Percentiles rank a stretch among this genome's conserved stretches.
These are phyloP conservation scores for Actinomortierella ambigua DNA, from an alignment of 371 early-diverging fungal genomes.

Conservation along the genomic window DNA sequence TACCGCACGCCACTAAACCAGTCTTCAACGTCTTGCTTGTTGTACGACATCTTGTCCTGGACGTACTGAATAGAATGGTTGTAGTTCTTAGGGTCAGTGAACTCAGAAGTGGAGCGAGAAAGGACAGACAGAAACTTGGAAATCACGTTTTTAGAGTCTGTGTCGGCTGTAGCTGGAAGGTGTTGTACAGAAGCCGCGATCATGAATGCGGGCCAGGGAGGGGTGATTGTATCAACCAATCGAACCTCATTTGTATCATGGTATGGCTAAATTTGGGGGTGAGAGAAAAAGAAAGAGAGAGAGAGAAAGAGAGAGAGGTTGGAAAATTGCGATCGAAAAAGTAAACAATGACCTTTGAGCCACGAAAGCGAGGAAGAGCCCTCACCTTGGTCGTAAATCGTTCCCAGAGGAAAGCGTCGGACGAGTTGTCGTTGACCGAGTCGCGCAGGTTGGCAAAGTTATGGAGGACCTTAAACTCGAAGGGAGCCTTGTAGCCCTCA, in stretches of 20 bases:
- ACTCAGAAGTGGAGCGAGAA: conserved; percentile 49
- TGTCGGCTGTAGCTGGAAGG: conserved; percentile 32
- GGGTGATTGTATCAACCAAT: conserved; percentile 75
- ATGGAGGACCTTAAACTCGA: conserved; percentile 66
- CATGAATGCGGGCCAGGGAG: conserved; percentile 91
- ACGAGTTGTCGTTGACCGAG: conserved; percentile 63
- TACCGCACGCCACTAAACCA: conserved; percentile 78
- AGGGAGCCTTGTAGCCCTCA: conserved; percentile 41
- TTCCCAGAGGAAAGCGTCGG: conserved; percentile 90
- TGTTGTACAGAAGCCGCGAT: conserved; percentile 70
- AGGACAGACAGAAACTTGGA: conserved; percentile 52
- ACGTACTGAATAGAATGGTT: conserved; percentile 61
- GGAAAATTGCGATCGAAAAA: neutral
- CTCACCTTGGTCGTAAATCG: conserved; percentile 78
- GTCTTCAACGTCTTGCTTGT: conserved; percentile 64
- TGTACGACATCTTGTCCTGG: conserved; percentile 60
- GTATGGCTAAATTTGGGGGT: conserved; percentile 51
- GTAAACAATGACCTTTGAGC: conserved; percentile 4
- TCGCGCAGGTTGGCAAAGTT: conserved; percentile 77
- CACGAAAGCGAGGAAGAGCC: too few relatives aligned
- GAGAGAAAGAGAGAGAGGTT: neutral
- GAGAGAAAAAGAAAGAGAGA: neutral
- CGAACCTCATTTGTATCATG: conserved; percentile 74
- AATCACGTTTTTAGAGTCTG: conserved; percentile 21
- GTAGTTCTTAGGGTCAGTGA: conserved; percentile 54